Evolutionary conservation across 306 rosid genomes (phyloP).

Genomic region (Trifolium pratense): DNA sequence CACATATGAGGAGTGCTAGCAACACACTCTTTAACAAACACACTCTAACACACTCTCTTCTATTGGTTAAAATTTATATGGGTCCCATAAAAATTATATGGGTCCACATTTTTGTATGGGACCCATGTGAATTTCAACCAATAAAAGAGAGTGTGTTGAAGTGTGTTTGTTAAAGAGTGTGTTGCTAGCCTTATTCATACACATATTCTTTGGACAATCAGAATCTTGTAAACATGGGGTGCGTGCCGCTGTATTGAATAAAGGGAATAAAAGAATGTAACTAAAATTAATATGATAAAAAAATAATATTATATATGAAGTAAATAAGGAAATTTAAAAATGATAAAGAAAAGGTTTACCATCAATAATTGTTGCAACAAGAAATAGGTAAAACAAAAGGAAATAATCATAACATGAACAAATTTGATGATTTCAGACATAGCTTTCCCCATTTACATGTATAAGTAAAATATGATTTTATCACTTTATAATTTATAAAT

Average conservation of each 20-base stretch:
- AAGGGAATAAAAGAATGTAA: neutral
- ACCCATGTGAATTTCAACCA: no score
- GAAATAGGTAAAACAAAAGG: neutral
- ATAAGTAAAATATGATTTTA: neutral
- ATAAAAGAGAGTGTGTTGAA: no score
- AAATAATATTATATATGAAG: neutral
- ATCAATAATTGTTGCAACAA: neutral
- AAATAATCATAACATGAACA: neutral
- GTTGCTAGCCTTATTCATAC: no score
- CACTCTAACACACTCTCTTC: no score
- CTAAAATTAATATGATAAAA: no score
- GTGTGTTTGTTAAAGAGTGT: no score
- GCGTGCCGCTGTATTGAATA: neutral
- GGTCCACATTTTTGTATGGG: no score
- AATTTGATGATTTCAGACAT: neutral
- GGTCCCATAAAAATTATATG: no score
- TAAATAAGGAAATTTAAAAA: neutral
- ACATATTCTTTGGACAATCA: slow-evolving; percentile 2
- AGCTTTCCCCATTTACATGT: neutral
- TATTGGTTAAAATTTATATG: no score
- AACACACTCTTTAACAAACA: no score
- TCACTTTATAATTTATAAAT: neutral
- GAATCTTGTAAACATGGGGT: neutral
- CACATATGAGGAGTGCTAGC: no score
- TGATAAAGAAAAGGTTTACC: neutral